Evolutionary conservation across 352 stramenopile genomes (phyloP), one percentile per base, ranked within the genome.

Genomic region (Globisporangium recalcitrans): DNA sequence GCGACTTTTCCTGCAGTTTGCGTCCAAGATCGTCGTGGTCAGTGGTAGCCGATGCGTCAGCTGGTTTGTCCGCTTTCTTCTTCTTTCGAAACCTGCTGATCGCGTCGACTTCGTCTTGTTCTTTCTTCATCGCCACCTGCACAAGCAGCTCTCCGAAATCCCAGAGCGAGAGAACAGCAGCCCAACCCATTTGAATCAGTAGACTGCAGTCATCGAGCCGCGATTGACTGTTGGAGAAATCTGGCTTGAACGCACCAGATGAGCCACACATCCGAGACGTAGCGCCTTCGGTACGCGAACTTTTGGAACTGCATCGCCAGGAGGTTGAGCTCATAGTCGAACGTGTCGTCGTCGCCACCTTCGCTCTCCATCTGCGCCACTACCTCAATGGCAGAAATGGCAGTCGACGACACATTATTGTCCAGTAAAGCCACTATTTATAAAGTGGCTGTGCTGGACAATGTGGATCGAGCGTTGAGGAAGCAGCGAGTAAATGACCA

Each of bases 261-360:
- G 13, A 80, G 53, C 63, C 77, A 82, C 1, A 87, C 54, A 19
- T 82, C 76, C 24, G 55, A 48, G 40, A 83, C 42, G 22, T 70
- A 73, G 16, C 74, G 51, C 10, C 69, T 52, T 4, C 68, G 56
- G 54, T 73, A 71, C 54, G 81, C 69, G 51, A 70, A 75, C 62
- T 73, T 71, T 27, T 82, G 78, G 68, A 87, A 85, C 62, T 87
- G 70, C 69, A 84, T 82, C n/a, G 73, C 73, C 9, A 90, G 52
- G 1, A 88, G 62, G 31, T 85, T 69, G 31, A 67, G 56, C 63
- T 75, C 70, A 13, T 73, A 66, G 57, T 82, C 64, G n/a, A 78
- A 78, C 22, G 47, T 16, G 40, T 62, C 32, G 6, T 64, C 52
- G 4, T 63, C 53, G 3, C 65, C 52, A 4, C 47, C 42, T 47